Percentiles rank a stretch among this genome's conserved stretches.
phyloP scores from a whole-genome alignment of 345 rosid species.

The Gossypium raimondii region DNA sequence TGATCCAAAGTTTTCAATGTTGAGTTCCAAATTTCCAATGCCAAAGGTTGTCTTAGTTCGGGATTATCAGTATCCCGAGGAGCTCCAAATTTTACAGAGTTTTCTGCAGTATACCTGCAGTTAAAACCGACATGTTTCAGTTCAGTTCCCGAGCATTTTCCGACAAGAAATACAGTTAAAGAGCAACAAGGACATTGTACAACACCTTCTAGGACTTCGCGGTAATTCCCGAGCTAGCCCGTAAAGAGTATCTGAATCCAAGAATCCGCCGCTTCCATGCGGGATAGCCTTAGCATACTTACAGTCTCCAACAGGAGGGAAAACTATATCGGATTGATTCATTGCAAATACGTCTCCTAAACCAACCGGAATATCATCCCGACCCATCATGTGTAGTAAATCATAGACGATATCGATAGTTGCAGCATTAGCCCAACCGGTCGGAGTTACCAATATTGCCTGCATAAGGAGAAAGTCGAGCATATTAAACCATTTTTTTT shows the following conservation, averaged over 20 bases:
- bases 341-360: conserved; percentile 61
- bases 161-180: background rate
- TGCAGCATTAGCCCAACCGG: conserved; percentile 96
- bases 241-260: conserved; percentile 85
- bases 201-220: conserved; percentile 77
- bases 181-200: background rate
- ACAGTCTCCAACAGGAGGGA: conserved; percentile 66
- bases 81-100: conserved; percentile 57
- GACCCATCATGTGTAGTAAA: conserved; percentile 96
- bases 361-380: conserved; percentile 84
- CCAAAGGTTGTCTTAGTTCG: conserved; percentile 68
- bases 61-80: conserved; percentile 69
- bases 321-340: conserved; percentile 58
- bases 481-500: background rate
- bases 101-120: conserved; percentile 76
- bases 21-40: conserved; percentile 68
- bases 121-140: conserved; percentile 2
- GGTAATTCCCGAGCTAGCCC: conserved; percentile 84
- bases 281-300: conserved; percentile 70
- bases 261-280: conserved; percentile 76
- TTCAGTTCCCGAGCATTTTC: background rate
- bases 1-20: conserved; percentile 30
- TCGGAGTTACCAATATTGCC: conserved; percentile 84
- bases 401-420: conserved; percentile 81
- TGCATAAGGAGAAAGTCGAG: conserved; percentile 19